Percentiles rank a stretch among this genome's conserved stretches.
Evolutionary conservation across 192 early-diverging fungal genomes (phyloP).

Genomic region (Rhizoclosmatium sp.): DNA sequence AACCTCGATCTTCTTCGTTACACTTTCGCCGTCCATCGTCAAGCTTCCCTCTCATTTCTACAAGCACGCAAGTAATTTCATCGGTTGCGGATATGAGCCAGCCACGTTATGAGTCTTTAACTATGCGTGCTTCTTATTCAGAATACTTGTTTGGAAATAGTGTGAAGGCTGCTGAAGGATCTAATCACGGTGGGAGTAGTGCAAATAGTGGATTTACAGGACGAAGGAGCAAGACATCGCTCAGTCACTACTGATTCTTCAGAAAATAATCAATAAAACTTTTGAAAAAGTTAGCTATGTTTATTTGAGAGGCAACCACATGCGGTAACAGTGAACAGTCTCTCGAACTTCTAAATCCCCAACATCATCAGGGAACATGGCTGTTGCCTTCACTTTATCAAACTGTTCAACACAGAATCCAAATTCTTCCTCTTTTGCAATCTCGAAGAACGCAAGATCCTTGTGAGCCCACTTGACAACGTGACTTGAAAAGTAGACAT

Average conservation of each 20-base stretch:
- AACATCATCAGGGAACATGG: constrained; percentile 90
- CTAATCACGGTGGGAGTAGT: constrained; percentile 82
- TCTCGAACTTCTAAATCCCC: constrained; percentile 79
- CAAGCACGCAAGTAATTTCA: not conserved
- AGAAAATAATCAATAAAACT: constrained; percentile 57
- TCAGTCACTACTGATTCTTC: constrained; percentile 64
- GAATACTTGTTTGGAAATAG: not conserved
- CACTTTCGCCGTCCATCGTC: not conserved
- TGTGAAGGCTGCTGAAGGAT: constrained; percentile 30
- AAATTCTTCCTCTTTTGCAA: constrained; percentile 67
- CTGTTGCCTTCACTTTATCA: constrained; percentile 69
- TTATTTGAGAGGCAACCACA: constrained; percentile 81
- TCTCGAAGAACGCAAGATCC: constrained; percentile 85
- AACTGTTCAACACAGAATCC: constrained; percentile 76
- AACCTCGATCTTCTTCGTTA: not conserved
- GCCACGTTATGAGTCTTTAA: not conserved
- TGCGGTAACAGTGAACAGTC: constrained; percentile 81
- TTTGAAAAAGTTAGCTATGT: no score
- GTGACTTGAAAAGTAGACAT: constrained; percentile 87
- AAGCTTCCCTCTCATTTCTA: constrained; percentile 11
- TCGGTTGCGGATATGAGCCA: not conserved
- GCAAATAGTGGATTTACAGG: constrained; percentile 75
- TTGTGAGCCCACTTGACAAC: constrained; percentile 77
- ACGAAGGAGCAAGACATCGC: constrained; percentile 89
- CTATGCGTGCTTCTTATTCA: not conserved